Evolutionary conservation across 2,329 filamentous ascomycete species (phyloP).

Genomic region (Penicillium paneum): DNA sequence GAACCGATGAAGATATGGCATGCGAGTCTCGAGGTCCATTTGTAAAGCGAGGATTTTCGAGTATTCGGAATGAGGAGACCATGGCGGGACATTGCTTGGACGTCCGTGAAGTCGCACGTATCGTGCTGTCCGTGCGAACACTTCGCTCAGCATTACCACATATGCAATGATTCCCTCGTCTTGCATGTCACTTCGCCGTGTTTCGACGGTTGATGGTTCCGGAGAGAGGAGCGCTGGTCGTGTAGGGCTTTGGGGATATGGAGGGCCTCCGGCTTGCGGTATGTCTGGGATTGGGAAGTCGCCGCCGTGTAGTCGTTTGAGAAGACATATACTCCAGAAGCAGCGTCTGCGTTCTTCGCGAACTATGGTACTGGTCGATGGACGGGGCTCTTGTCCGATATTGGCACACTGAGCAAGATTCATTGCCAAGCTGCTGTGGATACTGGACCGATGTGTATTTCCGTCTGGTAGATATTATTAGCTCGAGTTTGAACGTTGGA

Average conservation of each 20-base stretch:
- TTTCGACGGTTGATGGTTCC: slow-evolving; percentile 17
- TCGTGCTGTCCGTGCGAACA: slow-evolving; percentile 48
- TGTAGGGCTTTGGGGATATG: slow-evolving; percentile 40
- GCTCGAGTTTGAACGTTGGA: background rate
- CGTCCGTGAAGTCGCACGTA: slow-evolving; percentile 49
- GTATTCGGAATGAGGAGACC: slow-evolving; percentile 54
- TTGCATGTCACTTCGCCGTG: slow-evolving; percentile 28
- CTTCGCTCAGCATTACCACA: slow-evolving; percentile 47
- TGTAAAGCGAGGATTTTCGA: slow-evolving; percentile 50
- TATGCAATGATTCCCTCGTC: slow-evolving; percentile 48
- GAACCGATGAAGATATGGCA: slow-evolving; percentile 52
- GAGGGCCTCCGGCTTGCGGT: slow-evolving; percentile 35
- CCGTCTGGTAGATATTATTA: slow-evolving; percentile 36
- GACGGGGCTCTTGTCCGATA: slow-evolving; percentile 38
- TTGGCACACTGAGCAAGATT: slow-evolving; percentile 47
- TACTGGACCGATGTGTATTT: slow-evolving; percentile 45
- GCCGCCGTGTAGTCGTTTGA: slow-evolving; percentile 45
- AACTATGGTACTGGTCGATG: slow-evolving; percentile 13
- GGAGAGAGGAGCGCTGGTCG: slow-evolving; percentile 27
- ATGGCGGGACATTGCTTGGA: slow-evolving; percentile 44
- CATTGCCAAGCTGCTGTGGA: slow-evolving; percentile 47
- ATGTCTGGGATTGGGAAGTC: slow-evolving; percentile 43
- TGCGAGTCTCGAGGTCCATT: slow-evolving; percentile 53
- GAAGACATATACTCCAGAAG: slow-evolving; percentile 44
- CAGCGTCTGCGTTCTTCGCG: slow-evolving; percentile 40